Conservation (phyloP, 179 eudicot genomes). For the Spergularia azorica region DNA sequence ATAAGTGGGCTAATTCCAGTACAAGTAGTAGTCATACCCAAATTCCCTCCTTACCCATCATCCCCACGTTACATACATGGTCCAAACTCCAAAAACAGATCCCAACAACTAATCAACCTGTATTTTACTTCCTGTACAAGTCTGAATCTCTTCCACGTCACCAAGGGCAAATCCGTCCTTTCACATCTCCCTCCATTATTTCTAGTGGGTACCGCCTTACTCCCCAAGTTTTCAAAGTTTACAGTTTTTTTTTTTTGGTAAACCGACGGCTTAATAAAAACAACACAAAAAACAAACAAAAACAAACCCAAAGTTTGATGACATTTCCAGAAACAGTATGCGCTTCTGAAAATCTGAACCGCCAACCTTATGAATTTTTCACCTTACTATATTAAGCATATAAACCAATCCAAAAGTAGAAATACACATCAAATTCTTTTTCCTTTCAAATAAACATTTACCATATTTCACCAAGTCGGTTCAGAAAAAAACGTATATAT, state of each 20-base stretch:
- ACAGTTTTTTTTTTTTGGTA: background rate
- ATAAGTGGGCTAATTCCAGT: no score
- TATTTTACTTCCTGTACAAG: background rate
- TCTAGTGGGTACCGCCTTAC: constrained; percentile 8
- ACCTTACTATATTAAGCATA: background rate
- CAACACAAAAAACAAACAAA: no score
- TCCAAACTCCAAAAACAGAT: background rate
- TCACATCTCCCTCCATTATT: background rate
- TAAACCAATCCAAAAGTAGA: background rate
- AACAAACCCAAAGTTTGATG: background rate
- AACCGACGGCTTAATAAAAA: constrained; percentile 12
- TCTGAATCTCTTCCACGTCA: background rate
- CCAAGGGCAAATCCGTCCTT: background rate
- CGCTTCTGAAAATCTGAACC: constrained; percentile 17
- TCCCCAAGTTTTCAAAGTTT: constrained; percentile 17
- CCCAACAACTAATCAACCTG: background rate
- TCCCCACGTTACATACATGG: constrained; percentile 20
- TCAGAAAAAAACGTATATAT: background rate
- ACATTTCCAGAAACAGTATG: constrained; percentile 7
- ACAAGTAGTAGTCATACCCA: background rate
- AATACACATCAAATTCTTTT: no score
- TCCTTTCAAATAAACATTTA: no score
- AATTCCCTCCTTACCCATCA: background rate
- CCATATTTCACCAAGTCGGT: background rate
- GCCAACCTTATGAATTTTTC: constrained; percentile 17